Conservation (phyloP, 163 green algal species). For the Chlamydomonas reinhardtii region DNA sequence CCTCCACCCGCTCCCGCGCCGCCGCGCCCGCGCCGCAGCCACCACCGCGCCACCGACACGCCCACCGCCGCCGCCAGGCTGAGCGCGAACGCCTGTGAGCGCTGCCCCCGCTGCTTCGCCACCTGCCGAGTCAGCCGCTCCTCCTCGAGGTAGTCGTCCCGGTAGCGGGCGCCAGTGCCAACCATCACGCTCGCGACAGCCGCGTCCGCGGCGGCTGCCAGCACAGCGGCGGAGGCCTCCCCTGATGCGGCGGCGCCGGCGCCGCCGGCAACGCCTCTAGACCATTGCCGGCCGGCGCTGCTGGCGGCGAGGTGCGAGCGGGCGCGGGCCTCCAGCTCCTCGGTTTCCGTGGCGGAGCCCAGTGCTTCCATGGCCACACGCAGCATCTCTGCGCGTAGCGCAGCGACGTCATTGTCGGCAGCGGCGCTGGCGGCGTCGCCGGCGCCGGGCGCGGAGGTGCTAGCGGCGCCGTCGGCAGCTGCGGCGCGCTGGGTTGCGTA, state of each 20-base stretch:
- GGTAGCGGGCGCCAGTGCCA: neutral
- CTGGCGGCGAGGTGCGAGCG: neutral
- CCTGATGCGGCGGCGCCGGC: neutral
- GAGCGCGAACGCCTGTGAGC: conserved; percentile 19
- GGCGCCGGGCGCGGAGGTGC: neutral
- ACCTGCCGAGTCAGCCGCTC: neutral
- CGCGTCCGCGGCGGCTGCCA: neutral
- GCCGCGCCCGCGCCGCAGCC: neutral
- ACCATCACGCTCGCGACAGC: neutral
- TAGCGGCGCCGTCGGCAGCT: neutral
- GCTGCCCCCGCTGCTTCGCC: conserved; percentile 28
- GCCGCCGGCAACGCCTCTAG: neutral
- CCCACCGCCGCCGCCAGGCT: conserved; percentile 14
- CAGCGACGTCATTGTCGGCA: neutral
- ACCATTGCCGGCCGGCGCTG: neutral
- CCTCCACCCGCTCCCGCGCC: neutral
- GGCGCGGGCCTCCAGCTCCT: too few relatives aligned
- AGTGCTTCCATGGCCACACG: neutral
- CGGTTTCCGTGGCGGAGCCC: neutral
- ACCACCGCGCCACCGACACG: conserved; percentile 1
- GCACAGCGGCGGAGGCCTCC: neutral
- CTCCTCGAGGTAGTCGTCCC: conserved; percentile 34
- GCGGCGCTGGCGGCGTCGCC: neutral
- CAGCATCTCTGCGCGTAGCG: neutral
- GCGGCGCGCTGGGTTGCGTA: too few relatives aligned